Base-by-base conservation (phyloP, 129 eudicot species). In the Glebionis coronaria region DNA sequence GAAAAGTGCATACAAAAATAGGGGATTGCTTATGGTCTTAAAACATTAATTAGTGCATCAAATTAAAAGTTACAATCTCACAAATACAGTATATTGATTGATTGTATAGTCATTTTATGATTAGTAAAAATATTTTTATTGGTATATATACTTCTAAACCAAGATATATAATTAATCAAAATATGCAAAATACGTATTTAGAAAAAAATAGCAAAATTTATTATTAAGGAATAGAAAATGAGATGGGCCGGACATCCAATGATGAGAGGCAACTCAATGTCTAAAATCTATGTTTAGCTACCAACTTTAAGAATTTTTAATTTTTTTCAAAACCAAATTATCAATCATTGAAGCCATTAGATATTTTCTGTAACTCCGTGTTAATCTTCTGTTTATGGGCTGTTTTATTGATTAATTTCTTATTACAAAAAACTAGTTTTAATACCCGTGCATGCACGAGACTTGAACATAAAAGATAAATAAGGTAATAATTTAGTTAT, bases 361-460 rank as follows among this genome's bases (percentile, higher is more conserved):
- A 35, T 6, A 60, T 60, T 60, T 68, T 68, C 74, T 75, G 74
- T 75, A 75, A 49, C 38, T 16, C 70, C 79, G 79, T 68, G 74
- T 75, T 67, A 59, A 68, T 44, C 69, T 59, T 42, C 69, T 60
- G 69, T 50, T 38, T 60, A 59, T 68, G 70, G 74, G 64, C 68
- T 75, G 69, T 38, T 56, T 55, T 56, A 29, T 47, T 20, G 12
- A 2, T 59, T 13, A 4, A 15, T 54, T 4, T 23, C 21, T 65
- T 25, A 46, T 29, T 29, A 29, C 38, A 29, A 29, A 29, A n/a
- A n/a, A n/a, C n/a, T n/a, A n/a, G n/a, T n/a, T n/a, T n/a, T n/a
- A n/a, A n/a, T n/a, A n/a, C n/a, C n/a, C n/a, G n/a, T n/a, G n/a
- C n/a, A n/a, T n/a, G n/a, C n/a, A n/a, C n/a, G n/a, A n/a, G n/a